Conservation (phyloP, 768 basidiomycete species). For the Pleurotus djamor region DNA sequence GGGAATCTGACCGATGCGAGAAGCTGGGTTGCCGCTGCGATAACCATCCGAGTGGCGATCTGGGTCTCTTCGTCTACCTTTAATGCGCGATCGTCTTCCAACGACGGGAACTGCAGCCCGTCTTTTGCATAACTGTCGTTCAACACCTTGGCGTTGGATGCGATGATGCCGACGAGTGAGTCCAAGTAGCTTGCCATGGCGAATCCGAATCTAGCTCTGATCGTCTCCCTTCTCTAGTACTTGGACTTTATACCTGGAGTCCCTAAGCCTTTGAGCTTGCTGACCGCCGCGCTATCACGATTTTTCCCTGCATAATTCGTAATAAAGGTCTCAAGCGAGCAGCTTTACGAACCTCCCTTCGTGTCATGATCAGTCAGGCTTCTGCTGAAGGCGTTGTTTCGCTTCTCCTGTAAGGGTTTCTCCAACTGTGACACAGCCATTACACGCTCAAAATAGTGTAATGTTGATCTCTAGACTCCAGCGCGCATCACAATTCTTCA, state of each 20-base stretch:
- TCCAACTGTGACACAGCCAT: neutral
- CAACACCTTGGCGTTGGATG: neutral
- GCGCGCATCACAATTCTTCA: neutral
- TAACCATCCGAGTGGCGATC: conserved; percentile 9
- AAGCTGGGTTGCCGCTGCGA: conserved; percentile 19
- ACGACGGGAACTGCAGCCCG: conserved; percentile 2
- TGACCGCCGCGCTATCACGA: too few species aligned
- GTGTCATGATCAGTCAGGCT: too few species aligned
- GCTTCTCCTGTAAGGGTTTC: neutral
- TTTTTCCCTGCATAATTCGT: too few species aligned
- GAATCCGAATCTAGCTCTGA: neutral
- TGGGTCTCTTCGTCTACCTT: neutral
- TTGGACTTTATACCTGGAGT: neutral
- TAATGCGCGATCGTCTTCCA: conserved; percentile 9
- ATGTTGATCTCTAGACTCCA: neutral
- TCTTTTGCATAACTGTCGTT: neutral
- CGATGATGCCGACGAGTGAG: neutral
- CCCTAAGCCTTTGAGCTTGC: too few species aligned
- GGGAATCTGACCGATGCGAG: conserved; percentile 17
- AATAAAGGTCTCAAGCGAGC: too few species aligned
- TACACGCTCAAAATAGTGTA: neutral
- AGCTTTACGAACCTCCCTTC: too few species aligned
- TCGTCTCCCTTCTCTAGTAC: neutral
- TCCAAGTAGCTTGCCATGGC: neutral
- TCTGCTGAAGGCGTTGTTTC: neutral